Evolutionary conservation across 2,329 filamentous ascomycete genomes (phyloP), one percentile per base, ranked within the genome.

Genomic region (Ophiostoma himal-ulmi): DNA sequence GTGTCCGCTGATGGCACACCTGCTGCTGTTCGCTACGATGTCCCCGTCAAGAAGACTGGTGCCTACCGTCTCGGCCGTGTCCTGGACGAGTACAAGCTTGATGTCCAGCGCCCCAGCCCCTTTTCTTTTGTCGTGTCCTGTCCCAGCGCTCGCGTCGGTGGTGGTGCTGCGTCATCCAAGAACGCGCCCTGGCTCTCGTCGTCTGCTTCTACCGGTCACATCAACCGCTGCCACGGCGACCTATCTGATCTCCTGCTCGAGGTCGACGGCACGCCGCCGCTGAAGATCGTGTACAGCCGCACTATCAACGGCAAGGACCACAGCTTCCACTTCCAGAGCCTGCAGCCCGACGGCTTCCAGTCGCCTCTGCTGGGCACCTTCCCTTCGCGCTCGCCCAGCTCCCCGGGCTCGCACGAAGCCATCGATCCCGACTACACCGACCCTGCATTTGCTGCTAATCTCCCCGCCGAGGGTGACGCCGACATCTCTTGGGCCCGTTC

Each of bases 231-330:
- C 78, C 88, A 90, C 69, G 92, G 92, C 69, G 94, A 99, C 75
- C 81, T 98, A 48, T 98, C 95, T 1, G 88, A 97, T 76, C 82
- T 98, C 65, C 86, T 89, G 22, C 83, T 99, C 68, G 89, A 94
- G 75, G 92, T 97, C 4, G 85, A 91, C 74, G 95, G 95, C 22
- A 96, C 93, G 0, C 92, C 96, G 2, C 95, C 95, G 3, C 83
- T 99, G 74, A 94, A 94, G 78, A 91, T 99, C 75, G 92, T 92
- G 75, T 99, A 99, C 80, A 95, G 92, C 76, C 90, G 93, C 69
- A 90, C 89, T 7, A 89, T 97, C 75, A 97, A 98, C 75, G 88
- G 89, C 72, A 90, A 91, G 73, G 89, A 96, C 74, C 89, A 90
- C 75, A 92, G 91, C 72, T 93, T 94, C 74, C 93, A 94, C 73